A percentile compares a stretch with the other conserved stretches of the same genome.
phyloP scores from a whole-genome alignment of 768 basidiomycete genomes.

The Thelephora ganbajun region DNA sequence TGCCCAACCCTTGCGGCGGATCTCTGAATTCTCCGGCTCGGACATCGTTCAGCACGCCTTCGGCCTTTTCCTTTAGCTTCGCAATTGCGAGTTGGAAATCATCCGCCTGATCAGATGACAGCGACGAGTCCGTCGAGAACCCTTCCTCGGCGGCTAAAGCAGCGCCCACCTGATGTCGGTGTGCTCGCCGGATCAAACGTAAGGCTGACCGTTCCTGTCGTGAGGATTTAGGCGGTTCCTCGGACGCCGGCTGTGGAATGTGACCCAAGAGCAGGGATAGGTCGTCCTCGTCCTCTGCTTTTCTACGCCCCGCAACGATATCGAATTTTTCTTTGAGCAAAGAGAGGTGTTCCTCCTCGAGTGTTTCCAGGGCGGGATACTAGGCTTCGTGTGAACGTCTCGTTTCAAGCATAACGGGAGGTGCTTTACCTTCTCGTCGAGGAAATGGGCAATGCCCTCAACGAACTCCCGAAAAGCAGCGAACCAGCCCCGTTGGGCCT shows the following conservation, averaged over 20 bases:
- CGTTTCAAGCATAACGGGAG: background rate
- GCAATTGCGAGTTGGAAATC: constrained; percentile 56
- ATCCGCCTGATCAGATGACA: constrained; percentile 48
- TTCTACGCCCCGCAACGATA: constrained; percentile 54
- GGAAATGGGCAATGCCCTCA: constrained; percentile 70
- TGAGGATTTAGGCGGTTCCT: constrained; percentile 18
- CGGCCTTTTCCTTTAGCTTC: constrained; percentile 34
- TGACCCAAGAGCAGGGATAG: constrained; percentile 54
- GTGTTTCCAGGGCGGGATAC: constrained; percentile 66
- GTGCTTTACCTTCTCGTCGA: constrained; percentile 67
- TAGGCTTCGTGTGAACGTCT: constrained; percentile 17
- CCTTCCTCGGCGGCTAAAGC: constrained; percentile 48
- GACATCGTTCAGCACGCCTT: constrained; percentile 66
- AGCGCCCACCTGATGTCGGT: constrained; percentile 17
- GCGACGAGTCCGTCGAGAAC: constrained; percentile 73
- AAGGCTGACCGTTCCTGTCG: constrained; percentile 45
- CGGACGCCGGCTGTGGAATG: constrained; percentile 15
- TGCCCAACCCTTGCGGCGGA: constrained; percentile 56
- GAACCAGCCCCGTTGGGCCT: constrained; percentile 76
- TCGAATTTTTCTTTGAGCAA: constrained; percentile 61
- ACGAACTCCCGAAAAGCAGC: constrained; percentile 65
- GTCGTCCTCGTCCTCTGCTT: constrained; percentile 73
- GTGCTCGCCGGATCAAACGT: constrained; percentile 40
- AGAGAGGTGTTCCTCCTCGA: constrained; percentile 63
- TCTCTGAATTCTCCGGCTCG: constrained; percentile 73